Evolutionary conservation across 768 basidiomycete species (phyloP).

Genomic region (Boletus rubescentipes): DNA sequence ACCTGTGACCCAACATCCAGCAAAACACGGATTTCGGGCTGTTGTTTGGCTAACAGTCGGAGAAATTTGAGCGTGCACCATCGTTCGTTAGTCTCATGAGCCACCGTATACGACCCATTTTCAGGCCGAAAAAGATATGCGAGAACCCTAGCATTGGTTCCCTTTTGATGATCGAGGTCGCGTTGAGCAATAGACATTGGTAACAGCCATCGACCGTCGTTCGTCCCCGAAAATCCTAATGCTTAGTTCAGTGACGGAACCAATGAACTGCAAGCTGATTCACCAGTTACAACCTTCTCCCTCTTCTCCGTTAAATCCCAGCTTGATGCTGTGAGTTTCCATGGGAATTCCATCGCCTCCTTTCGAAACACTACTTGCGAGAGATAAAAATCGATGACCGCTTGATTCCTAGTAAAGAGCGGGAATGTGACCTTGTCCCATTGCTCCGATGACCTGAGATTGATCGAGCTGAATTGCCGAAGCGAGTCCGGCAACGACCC

Average conservation of each 20-base stretch:
- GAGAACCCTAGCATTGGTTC: no score
- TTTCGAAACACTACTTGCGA: slow-evolving; percentile 34
- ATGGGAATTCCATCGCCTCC: slow-evolving; percentile 30
- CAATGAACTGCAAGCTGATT: not conserved
- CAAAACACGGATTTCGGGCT: no score
- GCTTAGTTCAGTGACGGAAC: not conserved
- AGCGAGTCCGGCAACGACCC: not conserved
- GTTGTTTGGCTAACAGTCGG: no score
- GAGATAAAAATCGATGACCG: slow-evolving; percentile 13
- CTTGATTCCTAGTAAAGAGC: slow-evolving; percentile 1
- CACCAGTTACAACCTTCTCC: slow-evolving; percentile 6
- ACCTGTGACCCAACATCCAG: no score
- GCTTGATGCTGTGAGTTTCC: slow-evolving; percentile 29
- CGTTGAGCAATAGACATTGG: no score
- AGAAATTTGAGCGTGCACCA: no score
- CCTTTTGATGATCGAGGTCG: no score
- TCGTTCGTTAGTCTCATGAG: not conserved
- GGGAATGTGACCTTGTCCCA: slow-evolving; percentile 4
- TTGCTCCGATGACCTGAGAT: slow-evolving; percentile 7
- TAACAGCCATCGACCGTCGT: no score
- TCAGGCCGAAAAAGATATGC: slow-evolving; percentile 31
- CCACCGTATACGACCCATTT: slow-evolving; percentile 11
- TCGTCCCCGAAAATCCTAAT: no score
- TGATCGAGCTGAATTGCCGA: not conserved
- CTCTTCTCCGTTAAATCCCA: slow-evolving; percentile 37